A percentile compares a stretch with the other conserved stretches of the same genome.
Conservation (phyloP, 495 filamentous ascomycete genomes). For the Aspergillus nanangensis region DNA sequence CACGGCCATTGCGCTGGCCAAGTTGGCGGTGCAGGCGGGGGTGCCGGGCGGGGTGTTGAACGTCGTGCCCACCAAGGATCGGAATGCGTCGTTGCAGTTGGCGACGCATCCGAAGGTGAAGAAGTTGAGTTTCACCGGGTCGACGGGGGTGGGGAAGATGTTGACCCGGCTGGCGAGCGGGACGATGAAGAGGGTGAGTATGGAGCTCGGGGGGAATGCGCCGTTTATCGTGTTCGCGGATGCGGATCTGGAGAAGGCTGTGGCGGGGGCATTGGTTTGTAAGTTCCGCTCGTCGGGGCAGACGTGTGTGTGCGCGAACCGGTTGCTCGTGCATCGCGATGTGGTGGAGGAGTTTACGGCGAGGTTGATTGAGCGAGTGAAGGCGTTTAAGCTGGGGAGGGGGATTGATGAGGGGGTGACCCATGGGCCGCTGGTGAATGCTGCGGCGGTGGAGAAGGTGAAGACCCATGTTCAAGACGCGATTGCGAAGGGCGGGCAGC, state of each 20-base stretch:
- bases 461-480: constrained; percentile 69
- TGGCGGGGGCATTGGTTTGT: constrained; percentile 60
- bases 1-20: constrained; percentile 40
- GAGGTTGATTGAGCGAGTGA: constrained; percentile 60
- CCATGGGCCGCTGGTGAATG: constrained; percentile 73
- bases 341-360: constrained; percentile 28
- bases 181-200: constrained; percentile 70
- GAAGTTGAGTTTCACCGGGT: constrained; percentile 51
- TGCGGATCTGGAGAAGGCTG: constrained; percentile 75
- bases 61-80: constrained; percentile 18
- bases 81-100: constrained; percentile 23
- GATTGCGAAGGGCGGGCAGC: constrained; percentile 32
- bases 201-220: constrained; percentile 88
- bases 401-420: constrained; percentile 61
- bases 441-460: constrained; percentile 64
- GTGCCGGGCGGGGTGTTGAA: constrained; percentile 14
- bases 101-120: constrained; percentile 12
- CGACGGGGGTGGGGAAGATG: constrained; percentile 22
- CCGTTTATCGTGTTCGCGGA: constrained; percentile 86
- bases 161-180: constrained; percentile 45
- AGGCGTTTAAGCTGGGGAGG: constrained; percentile 59
- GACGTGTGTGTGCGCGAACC: constrained; percentile 62
- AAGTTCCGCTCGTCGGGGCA: constrained; percentile 50
- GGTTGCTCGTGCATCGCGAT: constrained; percentile 48
- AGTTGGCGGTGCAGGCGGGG: constrained; percentile 42